Evolutionary conservation across 2,329 filamentous ascomycete species (phyloP).

Genomic region (Chrysoporthe puriensis): DNA sequence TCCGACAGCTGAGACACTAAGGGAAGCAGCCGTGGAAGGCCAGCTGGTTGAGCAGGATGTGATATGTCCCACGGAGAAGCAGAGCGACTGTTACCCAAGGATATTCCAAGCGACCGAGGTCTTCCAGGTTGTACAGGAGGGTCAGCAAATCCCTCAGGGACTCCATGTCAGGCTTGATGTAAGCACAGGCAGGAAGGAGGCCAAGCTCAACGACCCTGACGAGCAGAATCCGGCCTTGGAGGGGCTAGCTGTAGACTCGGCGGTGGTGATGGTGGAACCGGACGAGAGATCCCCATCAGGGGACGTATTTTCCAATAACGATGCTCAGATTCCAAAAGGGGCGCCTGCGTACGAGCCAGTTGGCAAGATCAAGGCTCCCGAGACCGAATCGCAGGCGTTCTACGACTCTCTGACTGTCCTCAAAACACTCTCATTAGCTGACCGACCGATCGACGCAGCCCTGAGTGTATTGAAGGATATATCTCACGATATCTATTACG

Average conservation of each 20-base stretch:
- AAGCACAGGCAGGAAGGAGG: slow-evolving; percentile 65
- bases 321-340: slow-evolving; percentile 47
- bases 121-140: slow-evolving; percentile 65
- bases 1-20: background rate
- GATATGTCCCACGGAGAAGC: slow-evolving; percentile 66
- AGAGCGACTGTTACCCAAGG: slow-evolving; percentile 67
- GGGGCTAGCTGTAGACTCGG: slow-evolving; percentile 56
- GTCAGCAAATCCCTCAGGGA: slow-evolving; percentile 67
- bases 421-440: slow-evolving; percentile 40
- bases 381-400: slow-evolving; percentile 46
- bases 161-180: slow-evolving; percentile 70
- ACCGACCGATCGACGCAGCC: slow-evolving; percentile 49
- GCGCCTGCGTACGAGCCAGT: slow-evolving; percentile 61
- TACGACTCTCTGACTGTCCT: slow-evolving; percentile 53
- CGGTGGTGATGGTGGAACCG: slow-evolving; percentile 58
- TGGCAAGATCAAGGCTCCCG: slow-evolving; percentile 60
- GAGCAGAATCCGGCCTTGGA: slow-evolving; percentile 52
- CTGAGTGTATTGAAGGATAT: slow-evolving; percentile 65
- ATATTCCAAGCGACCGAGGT: slow-evolving; percentile 66
- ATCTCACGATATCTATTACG: slow-evolving; percentile 72
- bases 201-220: slow-evolving; percentile 65
- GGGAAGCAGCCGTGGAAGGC: slow-evolving; percentile 7
- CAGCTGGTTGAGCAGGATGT: slow-evolving; percentile 45
- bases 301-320: slow-evolving; percentile 30
- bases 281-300: slow-evolving; percentile 48